Evolutionary conservation across 148 eudicot genomes (phyloP).

Genomic region (Rhododendron molle): DNA sequence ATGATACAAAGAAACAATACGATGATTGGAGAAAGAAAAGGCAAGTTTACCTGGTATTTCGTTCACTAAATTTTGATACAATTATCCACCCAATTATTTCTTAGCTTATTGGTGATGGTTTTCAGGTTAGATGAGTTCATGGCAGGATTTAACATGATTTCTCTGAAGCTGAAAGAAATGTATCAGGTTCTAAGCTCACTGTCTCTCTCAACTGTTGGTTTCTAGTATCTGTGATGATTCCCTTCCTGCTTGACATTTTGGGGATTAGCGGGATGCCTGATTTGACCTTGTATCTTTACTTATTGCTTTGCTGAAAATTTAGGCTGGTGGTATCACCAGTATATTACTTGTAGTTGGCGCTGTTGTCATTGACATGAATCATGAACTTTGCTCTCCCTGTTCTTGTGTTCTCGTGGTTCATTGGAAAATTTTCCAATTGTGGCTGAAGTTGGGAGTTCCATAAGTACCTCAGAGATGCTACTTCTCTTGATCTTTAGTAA

Average conservation of each 20-base stretch:
- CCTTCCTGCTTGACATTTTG: neutral
- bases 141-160: slow-evolving; percentile 94
- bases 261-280: neutral
- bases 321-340: neutral
- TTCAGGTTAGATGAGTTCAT: slow-evolving; percentile 97
- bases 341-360: neutral
- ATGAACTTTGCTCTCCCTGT: neutral
- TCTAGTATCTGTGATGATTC: neutral
- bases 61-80: neutral
- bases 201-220: neutral
- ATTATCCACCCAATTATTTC: neutral
- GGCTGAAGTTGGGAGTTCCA: neutral
- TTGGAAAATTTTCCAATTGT: neutral
- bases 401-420: neutral
- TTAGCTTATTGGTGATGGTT: slow-evolving; percentile 4
- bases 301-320: neutral
- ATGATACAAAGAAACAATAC: slow-evolving; percentile 79
- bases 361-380: neutral
- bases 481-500: neutral
- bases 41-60: slow-evolving; percentile 27
- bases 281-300: neutral
- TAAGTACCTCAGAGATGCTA: neutral
- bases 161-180: slow-evolving; percentile 96
- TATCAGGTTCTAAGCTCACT: slow-evolving; percentile 65
- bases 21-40: slow-evolving; percentile 96